Conservation (phyloP, 1,284 basidiomycete genomes). For the Boletus smithii region DNA sequence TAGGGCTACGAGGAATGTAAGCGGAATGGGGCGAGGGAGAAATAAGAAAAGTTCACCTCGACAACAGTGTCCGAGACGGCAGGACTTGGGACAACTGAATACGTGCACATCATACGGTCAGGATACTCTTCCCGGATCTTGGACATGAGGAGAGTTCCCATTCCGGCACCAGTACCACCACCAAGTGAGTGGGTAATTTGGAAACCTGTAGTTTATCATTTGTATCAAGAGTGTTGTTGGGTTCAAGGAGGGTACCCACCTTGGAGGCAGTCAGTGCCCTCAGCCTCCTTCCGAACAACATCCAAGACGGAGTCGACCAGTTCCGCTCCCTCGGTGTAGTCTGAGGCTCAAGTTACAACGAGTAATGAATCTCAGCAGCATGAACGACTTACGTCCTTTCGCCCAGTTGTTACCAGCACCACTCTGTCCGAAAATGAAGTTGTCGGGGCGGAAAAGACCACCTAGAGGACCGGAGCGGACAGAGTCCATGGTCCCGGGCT, state of each 20-base stretch:
- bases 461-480: conserved; percentile 84
- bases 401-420: conserved; percentile 98
- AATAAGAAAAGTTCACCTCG: conserved; percentile 51
- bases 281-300: conserved; percentile 85
- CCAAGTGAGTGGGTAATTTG: conserved; percentile 96
- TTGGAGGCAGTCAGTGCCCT: conserved; percentile 91
- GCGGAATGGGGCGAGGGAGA: neutral
- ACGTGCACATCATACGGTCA: conserved; percentile 97
- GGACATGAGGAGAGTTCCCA: conserved; percentile 87
- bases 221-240: neutral
- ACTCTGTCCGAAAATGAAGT: conserved; percentile 87
- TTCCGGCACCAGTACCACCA: conserved; percentile 94
- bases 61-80: conserved; percentile 98
- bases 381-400: conserved; percentile 74
- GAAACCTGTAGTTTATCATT: conserved; percentile 58
- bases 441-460: conserved; percentile 91
- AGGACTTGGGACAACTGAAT: conserved; percentile 92
- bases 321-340: conserved; percentile 95
- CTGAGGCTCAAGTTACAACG: conserved; percentile 35
- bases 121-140: conserved; percentile 94
- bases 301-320: conserved; percentile 92
- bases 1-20: conserved; percentile 61
- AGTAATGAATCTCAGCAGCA: too few relatives aligned
- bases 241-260: conserved; percentile 43
- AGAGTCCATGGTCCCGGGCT: conserved; percentile 97